Conservation (phyloP, 352 stramenopile genomes). For the Salisapilia sapeloensis region DNA sequence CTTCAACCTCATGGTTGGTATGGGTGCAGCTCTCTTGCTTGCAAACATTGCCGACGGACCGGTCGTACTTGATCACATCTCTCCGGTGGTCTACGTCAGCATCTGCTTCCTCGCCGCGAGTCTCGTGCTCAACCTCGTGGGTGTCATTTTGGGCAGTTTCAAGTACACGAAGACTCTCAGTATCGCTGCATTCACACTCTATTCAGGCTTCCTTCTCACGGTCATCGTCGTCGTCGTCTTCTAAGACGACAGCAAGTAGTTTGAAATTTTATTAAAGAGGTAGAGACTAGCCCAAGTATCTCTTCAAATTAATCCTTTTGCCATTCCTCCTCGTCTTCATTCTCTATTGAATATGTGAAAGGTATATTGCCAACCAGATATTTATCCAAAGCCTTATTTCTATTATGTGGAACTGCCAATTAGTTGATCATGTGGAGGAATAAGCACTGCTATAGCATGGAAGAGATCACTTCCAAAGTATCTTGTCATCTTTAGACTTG, state of each 20-base stretch:
- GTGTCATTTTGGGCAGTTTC: conserved; percentile 37
- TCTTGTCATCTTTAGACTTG: too few relatives aligned
- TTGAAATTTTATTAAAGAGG: background rate
- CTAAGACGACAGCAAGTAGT: conserved; percentile 3
- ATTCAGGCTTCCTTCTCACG: conserved; percentile 43
- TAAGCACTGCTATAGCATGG: too few relatives aligned
- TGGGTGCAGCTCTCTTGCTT: conserved; percentile 48
- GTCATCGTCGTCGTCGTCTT: conserved; percentile 29
- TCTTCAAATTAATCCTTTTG: too few relatives aligned
- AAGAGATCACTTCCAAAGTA: too few relatives aligned
- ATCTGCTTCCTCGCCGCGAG: conserved; percentile 50
- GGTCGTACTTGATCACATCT: conserved; percentile 28
- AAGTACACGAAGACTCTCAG: conserved; percentile 37
- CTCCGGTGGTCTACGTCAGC: conserved; percentile 41
- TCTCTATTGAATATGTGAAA: conserved; percentile 4
- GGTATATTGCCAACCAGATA: conserved; percentile 1
- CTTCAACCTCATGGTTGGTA: conserved; percentile 62
- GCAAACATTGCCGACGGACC: conserved; percentile 31
- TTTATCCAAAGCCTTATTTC: background rate
- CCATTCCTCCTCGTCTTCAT: background rate
- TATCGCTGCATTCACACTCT: conserved; percentile 36
- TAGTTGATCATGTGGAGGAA: too few relatives aligned
- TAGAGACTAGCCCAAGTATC: conserved; percentile 3
- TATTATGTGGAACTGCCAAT: too few relatives aligned
- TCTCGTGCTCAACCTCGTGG: conserved; percentile 41